Conservation (phyloP, 2,329 filamentous ascomycete genomes). For the Colletotrichum limetticola region DNA sequence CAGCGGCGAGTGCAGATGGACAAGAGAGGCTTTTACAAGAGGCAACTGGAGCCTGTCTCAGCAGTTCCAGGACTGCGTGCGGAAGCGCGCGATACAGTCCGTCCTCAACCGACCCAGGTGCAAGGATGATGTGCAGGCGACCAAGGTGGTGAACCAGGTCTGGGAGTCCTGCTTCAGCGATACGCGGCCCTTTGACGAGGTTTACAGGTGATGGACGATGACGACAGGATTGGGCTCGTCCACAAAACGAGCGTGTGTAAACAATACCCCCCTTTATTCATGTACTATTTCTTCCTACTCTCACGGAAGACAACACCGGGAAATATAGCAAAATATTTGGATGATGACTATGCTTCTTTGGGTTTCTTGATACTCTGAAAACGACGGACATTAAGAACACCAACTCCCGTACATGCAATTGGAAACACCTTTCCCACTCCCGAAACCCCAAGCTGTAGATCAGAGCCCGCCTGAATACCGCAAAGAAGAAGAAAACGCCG, state of each 20-base stretch:
- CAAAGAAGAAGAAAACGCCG: conserved; percentile 34
- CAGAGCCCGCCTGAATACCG: conserved; percentile 34
- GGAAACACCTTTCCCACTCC: conserved; percentile 20
- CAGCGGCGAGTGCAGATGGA: conserved; percentile 93
- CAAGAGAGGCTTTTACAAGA: conserved; percentile 84
- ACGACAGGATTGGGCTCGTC: not conserved
- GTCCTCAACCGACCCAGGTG: conserved; percentile 82
- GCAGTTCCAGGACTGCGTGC: conserved; percentile 94
- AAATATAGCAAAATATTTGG: conserved; percentile 13
- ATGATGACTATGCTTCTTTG: conserved; percentile 21
- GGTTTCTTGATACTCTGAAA: conserved; percentile 21
- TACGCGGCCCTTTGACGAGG: conserved; percentile 95
- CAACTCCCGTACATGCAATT: conserved; percentile 42
- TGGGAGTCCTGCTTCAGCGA: conserved; percentile 98
- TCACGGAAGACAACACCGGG: not conserved
- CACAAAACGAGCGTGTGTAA: conserved; percentile 37
- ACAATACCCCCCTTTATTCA: conserved; percentile 33
- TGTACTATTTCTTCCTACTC: conserved; percentile 14
- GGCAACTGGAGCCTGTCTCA: conserved; percentile 90
- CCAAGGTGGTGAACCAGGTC: conserved; percentile 93
- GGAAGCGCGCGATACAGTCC: conserved; percentile 81
- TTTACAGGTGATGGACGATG: conserved; percentile 74
- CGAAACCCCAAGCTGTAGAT: conserved; percentile 33
- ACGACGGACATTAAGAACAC: conserved; percentile 29
- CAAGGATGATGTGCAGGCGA: conserved; percentile 86